Evolutionary conservation across 371 early-diverging fungal genomes (phyloP).

Genomic region (Rhizopus arrhizus): DNA sequence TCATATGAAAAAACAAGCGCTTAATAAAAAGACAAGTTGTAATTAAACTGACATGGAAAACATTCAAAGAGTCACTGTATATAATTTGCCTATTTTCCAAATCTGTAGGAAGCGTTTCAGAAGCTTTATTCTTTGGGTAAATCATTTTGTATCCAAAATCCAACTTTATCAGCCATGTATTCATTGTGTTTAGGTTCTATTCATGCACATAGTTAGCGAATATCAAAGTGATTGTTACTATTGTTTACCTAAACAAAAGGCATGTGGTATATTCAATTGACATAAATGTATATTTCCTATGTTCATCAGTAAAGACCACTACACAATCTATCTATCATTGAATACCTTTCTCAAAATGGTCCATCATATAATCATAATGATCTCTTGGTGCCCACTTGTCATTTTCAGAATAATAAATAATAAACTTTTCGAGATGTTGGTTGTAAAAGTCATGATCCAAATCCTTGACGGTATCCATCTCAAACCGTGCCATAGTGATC

Average conservation of each 20-base stretch:
- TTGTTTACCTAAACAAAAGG: conserved; percentile 66
- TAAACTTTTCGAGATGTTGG: conserved; percentile 62
- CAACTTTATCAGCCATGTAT: conserved; percentile 43
- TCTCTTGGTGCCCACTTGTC: conserved; percentile 81
- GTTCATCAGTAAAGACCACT: neutral
- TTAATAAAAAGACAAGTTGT: no score
- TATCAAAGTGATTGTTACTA: neutral
- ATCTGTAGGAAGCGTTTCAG: no score
- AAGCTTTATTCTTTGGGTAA: neutral
- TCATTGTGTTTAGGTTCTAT: conserved; percentile 28
- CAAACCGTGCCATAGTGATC: conserved; percentile 69
- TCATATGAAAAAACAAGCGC: no score
- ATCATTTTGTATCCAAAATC: conserved; percentile 23
- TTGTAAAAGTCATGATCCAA: conserved; percentile 69
- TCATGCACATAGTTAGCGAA: neutral
- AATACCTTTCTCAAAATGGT: conserved; percentile 65
- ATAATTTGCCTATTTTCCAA: no score
- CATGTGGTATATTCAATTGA: conserved; percentile 71
- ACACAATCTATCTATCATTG: neutral
- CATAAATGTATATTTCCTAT: conserved; percentile 60
- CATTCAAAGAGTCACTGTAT: no score
- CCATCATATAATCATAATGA: conserved; percentile 70
- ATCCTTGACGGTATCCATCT: conserved; percentile 70
- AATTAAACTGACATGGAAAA: no score
- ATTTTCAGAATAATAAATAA: conserved; percentile 77